Base-by-base conservation (phyloP, 1,284 basidiomycete species). In the Ceratobasidium sp. region DNA sequence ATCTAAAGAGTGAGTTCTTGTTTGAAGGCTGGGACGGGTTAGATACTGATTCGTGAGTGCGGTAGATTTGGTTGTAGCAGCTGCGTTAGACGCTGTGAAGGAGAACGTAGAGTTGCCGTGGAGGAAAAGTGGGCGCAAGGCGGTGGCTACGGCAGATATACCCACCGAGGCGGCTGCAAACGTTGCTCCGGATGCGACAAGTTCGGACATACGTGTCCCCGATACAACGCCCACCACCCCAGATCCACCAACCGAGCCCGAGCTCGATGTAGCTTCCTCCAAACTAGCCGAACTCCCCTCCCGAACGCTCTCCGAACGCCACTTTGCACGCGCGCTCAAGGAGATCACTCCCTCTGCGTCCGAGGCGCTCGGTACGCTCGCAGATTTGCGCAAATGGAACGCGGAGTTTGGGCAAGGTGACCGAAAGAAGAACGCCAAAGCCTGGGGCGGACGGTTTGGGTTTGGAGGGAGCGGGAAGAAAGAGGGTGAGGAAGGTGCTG, bases 291-390 rank as follows among this genome's bases (percentile, higher is more conserved):
- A 40, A 44, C 7, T 51, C 18, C 84, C 83, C 10, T 26, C 42
- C 7, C 89, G 93, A 49, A 86, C 87, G 33, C 86, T 94, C 13
- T 84, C 86, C 66, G 84, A 87, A 75, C 90, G 88, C 79, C 94
- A 97, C 83, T 97, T 97, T 83, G 87, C 87, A 49, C 92, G 93
- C 81, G 96, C 96, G 0, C 87, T 97, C 68, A 91, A 90, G 81
- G 95, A 97, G 84, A 96, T 97, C 81, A 93, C 94, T 1, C 94
- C 95, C 10, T 95, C 94, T 0, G 93, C 92, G 1, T 95, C 94
- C 3, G 96, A 97, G 84, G 88, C 91, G 10, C 85, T 94, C 9
- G 95, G 95, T 58, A 94, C 90, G 68, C 89, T 97, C 58, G 87
- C 93, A 1, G 95, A 95, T 80, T 86, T 97, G 80, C 90, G 95